phyloP scores from a whole-genome alignment of 495 filamentous ascomycete species.

The Glarea lozoyensis region DNA sequence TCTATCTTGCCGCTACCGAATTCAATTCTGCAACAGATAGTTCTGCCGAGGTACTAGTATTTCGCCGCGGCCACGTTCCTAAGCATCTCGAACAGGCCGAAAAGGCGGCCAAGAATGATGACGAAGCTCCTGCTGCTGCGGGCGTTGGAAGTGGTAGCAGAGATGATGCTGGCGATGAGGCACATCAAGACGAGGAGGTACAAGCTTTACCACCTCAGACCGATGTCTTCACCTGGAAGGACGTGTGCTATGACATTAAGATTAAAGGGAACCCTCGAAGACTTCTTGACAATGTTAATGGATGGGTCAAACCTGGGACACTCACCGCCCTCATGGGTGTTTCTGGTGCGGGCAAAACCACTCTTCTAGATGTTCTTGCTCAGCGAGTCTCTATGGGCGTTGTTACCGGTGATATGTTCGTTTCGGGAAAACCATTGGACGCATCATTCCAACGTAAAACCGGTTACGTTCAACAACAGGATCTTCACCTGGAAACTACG shows the following conservation, averaged over 20 bases:
- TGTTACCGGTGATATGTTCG: conserved; percentile 76
- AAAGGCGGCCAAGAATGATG: conserved; percentile 31
- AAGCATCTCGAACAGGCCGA: conserved; percentile 44
- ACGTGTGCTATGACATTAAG: conserved; percentile 83
- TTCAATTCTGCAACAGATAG: conserved; percentile 67
- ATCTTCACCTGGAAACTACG: conserved; percentile 77
- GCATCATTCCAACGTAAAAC: conserved; percentile 86
- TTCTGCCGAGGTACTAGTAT: conserved; percentile 84
- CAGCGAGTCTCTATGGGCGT: conserved; percentile 80
- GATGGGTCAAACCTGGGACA: conserved; percentile 88
- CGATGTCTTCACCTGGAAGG: conserved; percentile 73
- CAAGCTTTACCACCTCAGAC: conserved; percentile 50
- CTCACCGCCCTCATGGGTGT: conserved; percentile 83
- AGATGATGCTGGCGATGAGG: conserved; percentile 28
- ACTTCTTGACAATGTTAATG: conserved; percentile 75
- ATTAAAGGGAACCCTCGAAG: conserved; percentile 68
- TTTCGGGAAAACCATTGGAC: conserved; percentile 68
- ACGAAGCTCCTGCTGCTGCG: conserved; percentile 28
- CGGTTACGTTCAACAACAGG: conserved; percentile 92
- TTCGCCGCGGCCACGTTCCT: conserved; percentile 66
- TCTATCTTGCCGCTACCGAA: conserved; percentile 67
- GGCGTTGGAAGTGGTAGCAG: conserved; percentile 21
- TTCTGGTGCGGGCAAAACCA: conserved; percentile 67
- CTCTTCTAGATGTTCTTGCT: conserved; percentile 63
- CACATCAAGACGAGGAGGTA: conserved; percentile 36